Percentiles rank a stretch among this genome's conserved stretches.
Evolutionary conservation across 2,329 filamentous ascomycete genomes (phyloP).

Genomic region (Colletotrichum plurivorum): DNA sequence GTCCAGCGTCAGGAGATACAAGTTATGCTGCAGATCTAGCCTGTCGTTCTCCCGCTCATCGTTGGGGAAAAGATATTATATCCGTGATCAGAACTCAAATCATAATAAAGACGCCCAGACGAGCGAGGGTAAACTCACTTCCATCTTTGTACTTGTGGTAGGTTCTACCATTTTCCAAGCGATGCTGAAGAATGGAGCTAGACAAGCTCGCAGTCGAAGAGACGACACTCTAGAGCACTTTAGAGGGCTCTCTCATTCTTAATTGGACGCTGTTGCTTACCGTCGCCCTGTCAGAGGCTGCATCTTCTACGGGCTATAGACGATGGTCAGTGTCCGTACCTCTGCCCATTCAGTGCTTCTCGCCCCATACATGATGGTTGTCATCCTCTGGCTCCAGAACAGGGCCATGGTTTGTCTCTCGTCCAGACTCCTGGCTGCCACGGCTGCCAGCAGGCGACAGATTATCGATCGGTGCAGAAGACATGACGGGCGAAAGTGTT

Average conservation of each 20-base stretch:
- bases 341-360: too few relatives aligned
- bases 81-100: neutral
- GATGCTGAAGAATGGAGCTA: slow-evolving; percentile 8
- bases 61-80: slow-evolving; percentile 46
- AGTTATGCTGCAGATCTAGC: slow-evolving; percentile 53
- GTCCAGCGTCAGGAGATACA: slow-evolving; percentile 49
- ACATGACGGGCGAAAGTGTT: too few relatives aligned
- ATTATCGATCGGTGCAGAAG: neutral
- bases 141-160: slow-evolving; percentile 43
- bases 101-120: too few relatives aligned
- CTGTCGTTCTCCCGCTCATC: slow-evolving; percentile 48
- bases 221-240: too few relatives aligned
- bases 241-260: too few relatives aligned
- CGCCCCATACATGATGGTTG: neutral
- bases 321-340: too few relatives aligned
- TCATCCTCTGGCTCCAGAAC: neutral
- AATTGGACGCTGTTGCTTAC: neutral
- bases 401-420: neutral
- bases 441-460: too few relatives aligned
- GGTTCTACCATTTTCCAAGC: slow-evolving; percentile 25
- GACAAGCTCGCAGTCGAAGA: slow-evolving; percentile 10
- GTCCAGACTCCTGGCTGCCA: too few relatives aligned
- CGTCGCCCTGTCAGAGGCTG: neutral
- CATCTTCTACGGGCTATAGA: neutral
- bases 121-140: slow-evolving; percentile 34